Base-by-base conservation (phyloP, 2,329 filamentous ascomycete species). In the Monosporascus sp. region DNA sequence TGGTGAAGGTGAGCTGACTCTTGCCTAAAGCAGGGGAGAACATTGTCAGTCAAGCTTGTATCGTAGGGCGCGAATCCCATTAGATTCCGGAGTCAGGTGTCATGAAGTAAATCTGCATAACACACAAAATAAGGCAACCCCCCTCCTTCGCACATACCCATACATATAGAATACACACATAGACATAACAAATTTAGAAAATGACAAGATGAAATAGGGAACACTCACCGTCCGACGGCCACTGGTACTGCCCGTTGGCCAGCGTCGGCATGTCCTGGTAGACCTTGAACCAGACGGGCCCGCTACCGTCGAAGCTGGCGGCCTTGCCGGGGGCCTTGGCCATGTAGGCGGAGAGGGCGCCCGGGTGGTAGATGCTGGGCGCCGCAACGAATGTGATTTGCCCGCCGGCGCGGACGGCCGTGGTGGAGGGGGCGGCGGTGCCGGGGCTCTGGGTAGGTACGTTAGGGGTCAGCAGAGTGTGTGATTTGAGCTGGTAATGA, bases 211-310 rank as follows among this genome's bases (percentile, higher is more conserved):
- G 35, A 38, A 24, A 11, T 31, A 27, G n/a, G 22, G 31, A 53
- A 36, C 17, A 50, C 61, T 36, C 50, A 72, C 72, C 68, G 31
- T 67, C 64, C 24, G 66, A 67, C 6, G 71, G 70, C 71, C 72
- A 75, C 1, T 52, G 67, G 50, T 74, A 64, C n/a, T 66, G 62
- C 4, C 63, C 60, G 3, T 65, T 63, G 4, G 67, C 68, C 7
- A 63, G 50, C 20, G 59, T 59, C 5, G 71, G 71, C 55, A 68
- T 63, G 55, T 74, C 71, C 63, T 74, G 69, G 62, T 64, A 72
- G 43, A 74, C 69, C 65, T 74, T 74, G 65, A 73, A 73, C 71
- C 72, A 74, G 15, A 72, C 70, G 3, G 62, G 57, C 3, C 73
- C 73, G 49, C 62, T 64, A 54, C 72, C 72, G 57, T 72, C 70